Base-by-base conservation (phyloP, 1,284 basidiomycete genomes). In the Apiotrichum gamsii region DNA sequence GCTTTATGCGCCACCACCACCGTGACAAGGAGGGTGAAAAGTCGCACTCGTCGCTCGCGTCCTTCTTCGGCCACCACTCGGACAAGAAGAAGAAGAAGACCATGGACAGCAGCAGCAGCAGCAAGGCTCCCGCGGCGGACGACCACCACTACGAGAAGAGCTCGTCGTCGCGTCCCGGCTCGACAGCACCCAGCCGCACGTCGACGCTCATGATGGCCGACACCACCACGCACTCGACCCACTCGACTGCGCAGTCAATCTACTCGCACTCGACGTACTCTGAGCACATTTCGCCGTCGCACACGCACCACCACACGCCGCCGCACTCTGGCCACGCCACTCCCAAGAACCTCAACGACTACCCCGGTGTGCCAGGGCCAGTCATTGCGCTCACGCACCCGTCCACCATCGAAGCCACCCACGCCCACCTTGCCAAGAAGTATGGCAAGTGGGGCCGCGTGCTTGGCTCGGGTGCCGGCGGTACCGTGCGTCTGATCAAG, bases 381-480 rank as follows among this genome's bases (percentile, higher is more conserved):
- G 69, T 70, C 20, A 61, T 68, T 25, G 69, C 69, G 49, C 54
- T 62, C 57, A 45, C 71, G 57, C 65, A 77, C 46, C 66, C 67
- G 2, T 45, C 54, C 13, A 83, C 83, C 3, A 78, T 90, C 20
- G 81, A 84, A 51, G 87, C 85, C 0, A 90, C 87, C 0, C 88
- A 96, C 51, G 90, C 90, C 4, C 90, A 95, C 67, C 76, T 99
- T 49, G 78, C 87, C 36, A 97, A 98, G 76, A 97, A 97, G 78
- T 99, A 99, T 64, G 95, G 95, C 57, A 98, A 98, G 71, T 97
- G 94, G 89, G 95, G 94, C 43, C 84, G 89, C 48, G 83, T 94
- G 13, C 81, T 99, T 13, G 95, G 95, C 14, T 89, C 86, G 11
- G 95, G 95, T 37, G 95, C 95, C 1, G 95, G 95, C 31, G 95